Percentiles rank a stretch among this genome's conserved stretches.
phyloP scores from a whole-genome alignment of 2,329 filamentous ascomycete genomes.

The Dichotomopilus funicola region DNA sequence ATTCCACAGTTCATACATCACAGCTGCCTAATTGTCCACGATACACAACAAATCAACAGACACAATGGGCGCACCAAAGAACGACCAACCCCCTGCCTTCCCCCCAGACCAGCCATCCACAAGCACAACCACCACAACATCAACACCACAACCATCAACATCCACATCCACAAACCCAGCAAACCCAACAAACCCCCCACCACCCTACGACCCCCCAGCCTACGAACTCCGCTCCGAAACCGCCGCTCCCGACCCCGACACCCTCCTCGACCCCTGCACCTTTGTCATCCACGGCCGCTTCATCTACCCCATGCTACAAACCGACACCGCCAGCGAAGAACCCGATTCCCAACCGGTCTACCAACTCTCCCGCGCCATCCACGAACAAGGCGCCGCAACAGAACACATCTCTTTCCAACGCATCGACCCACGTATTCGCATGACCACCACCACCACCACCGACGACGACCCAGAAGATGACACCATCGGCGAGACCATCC shows the following conservation, averaged over 20 bases:
- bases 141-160: not conserved
- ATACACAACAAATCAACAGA: not conserved
- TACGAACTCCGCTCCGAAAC: conserved; percentile 10
- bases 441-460: not conserved
- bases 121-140: not conserved
- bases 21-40: not conserved
- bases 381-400: conserved; percentile 8
- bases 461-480: not conserved
- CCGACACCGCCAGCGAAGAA: not conserved
- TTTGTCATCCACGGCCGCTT: conserved; percentile 16
- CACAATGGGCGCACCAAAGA: not conserved
- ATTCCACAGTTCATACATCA: not conserved
- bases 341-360: conserved; percentile 13
- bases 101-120: not conserved
- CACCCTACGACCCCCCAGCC: conserved; percentile 10
- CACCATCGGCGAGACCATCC: not conserved
- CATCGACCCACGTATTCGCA: conserved; percentile 12
- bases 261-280: conserved; percentile 10
- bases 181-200: not conserved
- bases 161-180: not conserved
- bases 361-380: conserved; percentile 17
- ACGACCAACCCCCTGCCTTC: not conserved
- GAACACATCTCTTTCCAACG: conserved; percentile 16
- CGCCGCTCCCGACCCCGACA: conserved; percentile 10
- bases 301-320: conserved; percentile 14